Base-by-base conservation (phyloP, 768 basidiomycete genomes). In the Psilocybe tampanensis region DNA sequence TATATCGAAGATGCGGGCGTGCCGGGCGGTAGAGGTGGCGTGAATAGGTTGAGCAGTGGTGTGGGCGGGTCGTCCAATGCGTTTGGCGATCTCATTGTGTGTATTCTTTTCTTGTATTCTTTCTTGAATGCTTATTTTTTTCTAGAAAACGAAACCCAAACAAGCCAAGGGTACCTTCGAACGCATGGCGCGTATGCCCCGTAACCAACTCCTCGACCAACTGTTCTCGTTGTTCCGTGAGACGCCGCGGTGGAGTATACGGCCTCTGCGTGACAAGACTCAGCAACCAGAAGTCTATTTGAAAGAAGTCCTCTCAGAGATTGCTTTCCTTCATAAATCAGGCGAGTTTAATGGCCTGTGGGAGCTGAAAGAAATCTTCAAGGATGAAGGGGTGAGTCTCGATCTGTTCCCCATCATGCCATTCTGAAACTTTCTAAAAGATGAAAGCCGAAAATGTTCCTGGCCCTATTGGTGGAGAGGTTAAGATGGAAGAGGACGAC, bases 151-250 rank as follows among this genome's bases (percentile, higher is more conserved):
- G 15, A 91, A 88, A 72, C 81, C 75, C 36, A 91, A 89, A 68
- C 79, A 76, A 1, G 70, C 78, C 17, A 90, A 91, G 63, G 88
- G 88, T 24, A 76, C 82, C 13, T 90, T 90, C 74, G 92, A 95
- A 72, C 89, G 91, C 63, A 90, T 92, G 84, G 88, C 90, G n/a
- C 91, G 95, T 68, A 87, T 97, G 74, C 92, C 93, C 6, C 81
- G 89, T 53, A 90, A 94, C 73, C 90, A 95, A 67, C 82, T 97
- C 8, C 79, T 94, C 70, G 93, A 97, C 70, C 74, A 88, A 53
- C 79, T 97, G 41, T 95, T 95, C 73, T 63, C 73, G 2, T 77
- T 87, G 6, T 98, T 95, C 78, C 81, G 84, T 57, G 86, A 93
- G 58, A 81, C 81, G 43, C 82, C 87, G n/a, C 86, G 85, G 49